Conservation (phyloP, 495 filamentous ascomycete species). For the Hypoxylon perforatum region DNA sequence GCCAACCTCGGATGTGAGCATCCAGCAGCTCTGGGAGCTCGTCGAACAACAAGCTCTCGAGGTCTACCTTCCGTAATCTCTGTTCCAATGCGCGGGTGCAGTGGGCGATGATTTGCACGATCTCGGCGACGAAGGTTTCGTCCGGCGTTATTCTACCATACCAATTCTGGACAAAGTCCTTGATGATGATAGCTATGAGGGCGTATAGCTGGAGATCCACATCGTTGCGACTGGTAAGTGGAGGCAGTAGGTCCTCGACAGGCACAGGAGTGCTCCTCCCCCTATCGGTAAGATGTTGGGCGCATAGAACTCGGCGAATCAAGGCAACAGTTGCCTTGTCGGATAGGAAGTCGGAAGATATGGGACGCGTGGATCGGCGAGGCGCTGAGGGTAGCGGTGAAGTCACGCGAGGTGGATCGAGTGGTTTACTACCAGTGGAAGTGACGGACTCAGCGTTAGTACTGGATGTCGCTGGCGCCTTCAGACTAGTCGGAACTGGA, state of each 20-base stretch:
- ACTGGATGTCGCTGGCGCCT: slow-evolving; percentile 41
- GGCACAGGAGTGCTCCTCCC: slow-evolving; percentile 52
- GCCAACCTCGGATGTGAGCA: slow-evolving; percentile 81
- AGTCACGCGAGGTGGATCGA: slow-evolving; percentile 21
- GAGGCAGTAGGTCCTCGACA: slow-evolving; percentile 84
- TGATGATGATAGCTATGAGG: slow-evolving; percentile 84
- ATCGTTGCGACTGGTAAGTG: slow-evolving; percentile 91
- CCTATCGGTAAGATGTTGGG: slow-evolving; percentile 58
- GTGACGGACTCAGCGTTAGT: slow-evolving; percentile 41
- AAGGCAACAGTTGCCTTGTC: slow-evolving; percentile 63
- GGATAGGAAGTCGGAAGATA: slow-evolving; percentile 56
- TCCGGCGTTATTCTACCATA: slow-evolving; percentile 93
- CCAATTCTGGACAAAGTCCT: slow-evolving; percentile 91
- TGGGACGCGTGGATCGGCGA: slow-evolving; percentile 46
- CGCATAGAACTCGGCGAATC: slow-evolving; percentile 63
- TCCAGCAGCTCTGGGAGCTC: slow-evolving; percentile 87
- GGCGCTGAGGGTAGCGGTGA: slow-evolving; percentile 27
- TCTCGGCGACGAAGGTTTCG: slow-evolving; percentile 83
- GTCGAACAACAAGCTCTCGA: slow-evolving; percentile 85
- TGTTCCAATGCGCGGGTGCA: slow-evolving; percentile 88
- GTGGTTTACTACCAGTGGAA: slow-evolving; percentile 26
- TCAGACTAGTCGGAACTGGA: slow-evolving; percentile 40
- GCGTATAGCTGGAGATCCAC: slow-evolving; percentile 94
- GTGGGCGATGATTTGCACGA: slow-evolving; percentile 88
- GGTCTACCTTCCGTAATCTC: slow-evolving; percentile 80